phyloP scores from a whole-genome alignment of 176 grass and related monocot genomes.

The Stipa capillata region DNA sequence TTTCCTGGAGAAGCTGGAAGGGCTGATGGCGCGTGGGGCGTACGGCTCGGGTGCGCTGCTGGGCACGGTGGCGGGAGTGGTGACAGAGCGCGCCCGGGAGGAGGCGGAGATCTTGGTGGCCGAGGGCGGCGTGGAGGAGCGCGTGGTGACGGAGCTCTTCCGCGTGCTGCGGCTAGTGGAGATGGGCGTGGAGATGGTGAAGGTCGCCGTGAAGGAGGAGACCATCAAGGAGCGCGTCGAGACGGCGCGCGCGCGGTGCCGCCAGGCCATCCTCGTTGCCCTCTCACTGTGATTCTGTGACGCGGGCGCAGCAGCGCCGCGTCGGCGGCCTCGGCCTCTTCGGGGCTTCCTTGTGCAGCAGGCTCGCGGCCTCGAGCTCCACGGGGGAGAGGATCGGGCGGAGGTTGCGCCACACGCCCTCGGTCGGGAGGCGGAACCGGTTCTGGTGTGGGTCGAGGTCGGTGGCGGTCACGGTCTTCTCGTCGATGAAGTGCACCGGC shows the following conservation, averaged over 20 bases:
- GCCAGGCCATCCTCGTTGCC: conserved; percentile 88
- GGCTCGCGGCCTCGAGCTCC: no score
- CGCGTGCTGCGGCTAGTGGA: conserved; percentile 71
- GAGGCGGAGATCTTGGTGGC: conserved; percentile 59
- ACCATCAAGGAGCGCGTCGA: conserved; percentile 73
- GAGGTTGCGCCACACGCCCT: no score
- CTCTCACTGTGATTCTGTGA: conserved; percentile 59
- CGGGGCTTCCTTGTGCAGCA: no score
- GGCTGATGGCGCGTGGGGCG: conserved; percentile 51
- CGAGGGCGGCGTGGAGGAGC: conserved; percentile 67
- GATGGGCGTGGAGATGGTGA: conserved; percentile 90
- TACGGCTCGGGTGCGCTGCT: conserved; percentile 53
- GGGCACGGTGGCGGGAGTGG: conserved; percentile 53
- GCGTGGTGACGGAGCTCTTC: conserved; percentile 58
- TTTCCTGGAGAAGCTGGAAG: conserved; percentile 78
- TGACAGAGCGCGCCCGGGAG: conserved; percentile 66
- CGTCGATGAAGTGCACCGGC: no score
- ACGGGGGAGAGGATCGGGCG: no score
- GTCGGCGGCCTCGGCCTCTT: no score
- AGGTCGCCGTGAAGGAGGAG: conserved; percentile 86
- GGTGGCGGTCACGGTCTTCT: no score
- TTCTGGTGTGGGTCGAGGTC: no score
- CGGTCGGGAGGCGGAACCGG: no score
- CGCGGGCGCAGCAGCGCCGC: no score
- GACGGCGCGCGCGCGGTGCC: conserved; percentile 58